Conservation (phyloP, 345 rosid species). For the Boechera retrofracta region DNA sequence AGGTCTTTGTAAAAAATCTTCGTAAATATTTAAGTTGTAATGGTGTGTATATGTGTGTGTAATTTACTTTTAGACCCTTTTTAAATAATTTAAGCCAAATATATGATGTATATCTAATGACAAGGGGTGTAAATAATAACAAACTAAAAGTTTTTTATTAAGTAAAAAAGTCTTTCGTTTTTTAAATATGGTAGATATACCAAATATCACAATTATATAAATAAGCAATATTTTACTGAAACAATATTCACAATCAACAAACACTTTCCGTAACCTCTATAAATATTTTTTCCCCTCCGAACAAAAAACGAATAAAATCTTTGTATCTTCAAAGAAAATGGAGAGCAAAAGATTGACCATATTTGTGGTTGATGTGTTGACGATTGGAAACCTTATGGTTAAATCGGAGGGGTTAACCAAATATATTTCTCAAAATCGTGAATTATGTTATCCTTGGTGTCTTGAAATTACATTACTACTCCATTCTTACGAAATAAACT, state of each 20-base stretch:
- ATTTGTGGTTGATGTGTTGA: constrained; percentile 9
- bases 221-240: background rate
- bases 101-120: too few relatives aligned
- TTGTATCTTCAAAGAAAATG: constrained; percentile 13
- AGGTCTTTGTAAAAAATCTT: too few relatives aligned
- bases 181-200: background rate
- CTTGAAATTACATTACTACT: background rate
- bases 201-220: background rate
- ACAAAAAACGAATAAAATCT: background rate
- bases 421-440: background rate
- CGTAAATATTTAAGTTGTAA: too few relatives aligned
- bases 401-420: background rate
- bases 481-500: background rate
- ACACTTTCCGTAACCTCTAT: background rate
- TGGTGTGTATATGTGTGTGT: too few relatives aligned
- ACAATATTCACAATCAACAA: background rate
- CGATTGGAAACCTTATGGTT: constrained; percentile 6
- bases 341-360: background rate
- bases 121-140: background rate
- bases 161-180: too few relatives aligned
- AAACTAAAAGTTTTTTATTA: background rate
- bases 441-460: background rate
- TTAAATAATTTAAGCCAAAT: background rate
- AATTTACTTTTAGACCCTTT: background rate
- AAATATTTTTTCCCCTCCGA: background rate